Evolutionary conservation across 768 basidiomycete species (phyloP).

Genomic region (Pleurotus eryngii): DNA sequence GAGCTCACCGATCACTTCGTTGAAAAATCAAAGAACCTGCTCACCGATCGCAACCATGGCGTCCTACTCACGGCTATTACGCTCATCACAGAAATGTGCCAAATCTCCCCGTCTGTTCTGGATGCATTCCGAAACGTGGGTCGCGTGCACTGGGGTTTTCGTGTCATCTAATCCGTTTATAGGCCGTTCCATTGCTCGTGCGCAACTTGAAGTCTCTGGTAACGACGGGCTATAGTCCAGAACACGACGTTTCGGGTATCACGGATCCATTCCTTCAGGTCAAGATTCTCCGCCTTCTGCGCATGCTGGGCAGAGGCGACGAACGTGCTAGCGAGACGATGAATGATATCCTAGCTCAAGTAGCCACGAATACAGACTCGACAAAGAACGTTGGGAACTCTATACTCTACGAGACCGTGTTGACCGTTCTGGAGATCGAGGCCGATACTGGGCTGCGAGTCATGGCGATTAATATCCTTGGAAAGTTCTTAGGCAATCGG

Average conservation of each 20-base stretch:
- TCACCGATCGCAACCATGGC: constrained; percentile 96
- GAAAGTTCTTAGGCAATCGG: constrained; percentile 95
- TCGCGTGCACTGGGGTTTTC: constrained; percentile 1
- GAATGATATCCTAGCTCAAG: constrained; percentile 98
- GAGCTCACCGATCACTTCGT: constrained; percentile 94
- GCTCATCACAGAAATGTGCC: constrained; percentile 92
- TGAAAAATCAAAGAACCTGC: constrained; percentile 80
- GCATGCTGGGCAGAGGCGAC: constrained; percentile 85
- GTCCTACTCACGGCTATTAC: constrained; percentile 94
- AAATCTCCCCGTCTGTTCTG: constrained; percentile 64
- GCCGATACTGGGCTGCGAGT: constrained; percentile 94
- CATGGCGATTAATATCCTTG: constrained; percentile 99
- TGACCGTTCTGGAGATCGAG: constrained; percentile 95
- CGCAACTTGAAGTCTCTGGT: constrained; percentile 92
- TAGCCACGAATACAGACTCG: constrained; percentile 98
- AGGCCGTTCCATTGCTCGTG: constrained; percentile 93
- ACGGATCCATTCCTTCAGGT: constrained; percentile 95
- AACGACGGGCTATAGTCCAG: constrained; percentile 96
- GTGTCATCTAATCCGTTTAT: background rate
- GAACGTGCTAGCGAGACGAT: constrained; percentile 88
- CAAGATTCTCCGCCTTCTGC: constrained; percentile 85
- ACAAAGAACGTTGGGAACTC: constrained; percentile 98
- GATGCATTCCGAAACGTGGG: constrained; percentile 89
- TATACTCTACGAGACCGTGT: constrained; percentile 95
- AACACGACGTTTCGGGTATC: constrained; percentile 99